Percentiles rank a stretch among this genome's conserved stretches.
These are phyloP conservation scores for Harrya chromipes DNA, from an alignment of 768 basidiomycete species.

Conservation along the genomic window DNA sequence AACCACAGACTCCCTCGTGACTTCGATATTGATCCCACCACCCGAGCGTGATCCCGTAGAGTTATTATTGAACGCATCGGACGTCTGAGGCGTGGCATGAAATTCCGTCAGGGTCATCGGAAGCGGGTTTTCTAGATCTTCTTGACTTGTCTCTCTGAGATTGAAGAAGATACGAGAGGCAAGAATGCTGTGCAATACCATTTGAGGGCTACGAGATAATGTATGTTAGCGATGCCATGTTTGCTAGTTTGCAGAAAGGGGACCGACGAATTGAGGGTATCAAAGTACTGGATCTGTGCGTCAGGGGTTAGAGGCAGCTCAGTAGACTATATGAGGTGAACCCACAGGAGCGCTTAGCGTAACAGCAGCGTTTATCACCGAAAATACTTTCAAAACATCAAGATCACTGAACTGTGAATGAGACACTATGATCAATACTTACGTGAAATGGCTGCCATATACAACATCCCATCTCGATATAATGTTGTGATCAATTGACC, in stretches of 20 bases:
- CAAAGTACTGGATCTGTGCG: constrained; percentile 11
- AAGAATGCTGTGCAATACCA: constrained; percentile 23
- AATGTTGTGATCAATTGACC: constrained; percentile 9
- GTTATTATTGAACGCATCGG: neutral
- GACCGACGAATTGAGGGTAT: constrained; percentile 18
- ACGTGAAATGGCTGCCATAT: constrained; percentile 17
- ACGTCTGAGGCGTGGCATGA: neutral
- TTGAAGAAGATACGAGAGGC: constrained; percentile 26
- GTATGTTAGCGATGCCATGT: neutral
- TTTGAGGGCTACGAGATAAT: constrained; percentile 12
- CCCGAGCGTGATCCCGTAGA: no score
- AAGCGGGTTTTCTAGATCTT: neutral
- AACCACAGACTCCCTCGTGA: no score
- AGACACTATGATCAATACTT: neutral
- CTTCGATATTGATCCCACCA: no score
- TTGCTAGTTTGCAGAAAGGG: neutral
- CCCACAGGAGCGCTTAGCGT: constrained; percentile 7
- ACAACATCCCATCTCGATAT: constrained; percentile 19
- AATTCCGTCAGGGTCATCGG: constrained; percentile 8
- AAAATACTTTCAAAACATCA: constrained; percentile 11
- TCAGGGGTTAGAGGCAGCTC: neutral
- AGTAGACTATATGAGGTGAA: neutral
- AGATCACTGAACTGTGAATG: neutral
- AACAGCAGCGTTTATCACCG: constrained; percentile 16
- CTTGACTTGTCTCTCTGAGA: constrained; percentile 17